Percentiles rank a stretch among this genome's conserved stretches.
Conservation (phyloP, 2,329 filamentous ascomycete genomes). For the Trichoderma endophyticum region DNA sequence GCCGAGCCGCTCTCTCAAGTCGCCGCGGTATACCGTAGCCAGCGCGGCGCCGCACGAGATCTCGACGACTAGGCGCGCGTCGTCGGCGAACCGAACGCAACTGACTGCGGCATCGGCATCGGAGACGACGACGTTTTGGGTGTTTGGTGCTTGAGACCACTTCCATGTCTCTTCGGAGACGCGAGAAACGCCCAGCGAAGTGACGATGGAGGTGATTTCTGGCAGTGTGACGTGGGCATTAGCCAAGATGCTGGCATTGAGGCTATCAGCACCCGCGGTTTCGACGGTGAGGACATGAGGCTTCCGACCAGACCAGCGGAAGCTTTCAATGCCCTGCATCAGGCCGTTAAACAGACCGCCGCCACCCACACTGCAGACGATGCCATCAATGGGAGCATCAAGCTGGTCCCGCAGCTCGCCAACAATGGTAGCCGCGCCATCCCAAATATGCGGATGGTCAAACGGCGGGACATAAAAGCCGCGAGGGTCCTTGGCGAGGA, state of each 20-base stretch:
- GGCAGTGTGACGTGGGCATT: conserved; percentile 60
- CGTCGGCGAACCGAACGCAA: conserved; percentile 73
- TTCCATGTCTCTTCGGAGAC: conserved; percentile 67
- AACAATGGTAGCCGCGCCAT: conserved; percentile 59
- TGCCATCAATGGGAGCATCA: conserved; percentile 55
- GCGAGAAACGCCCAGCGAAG: conserved; percentile 67
- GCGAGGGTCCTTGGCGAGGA: conserved; percentile 50
- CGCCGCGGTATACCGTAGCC: conserved; percentile 62
- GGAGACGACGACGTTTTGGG: conserved; percentile 37
- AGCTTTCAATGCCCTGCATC: conserved; percentile 61
- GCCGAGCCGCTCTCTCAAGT: conserved; percentile 60
- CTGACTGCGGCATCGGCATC: conserved; percentile 73
- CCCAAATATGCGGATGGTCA: conserved; percentile 66
- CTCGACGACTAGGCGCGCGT: conserved; percentile 79
- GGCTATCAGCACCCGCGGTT: conserved; percentile 69
- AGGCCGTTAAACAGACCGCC: conserved; percentile 77
- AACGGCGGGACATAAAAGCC: conserved; percentile 68
- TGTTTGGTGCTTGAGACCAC: conserved; percentile 50
- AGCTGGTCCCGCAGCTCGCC: conserved; percentile 45
- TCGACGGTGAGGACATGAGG: conserved; percentile 68
- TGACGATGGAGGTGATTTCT: conserved; percentile 72
- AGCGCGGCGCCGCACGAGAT: conserved; percentile 79
- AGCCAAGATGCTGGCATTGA: conserved; percentile 59
- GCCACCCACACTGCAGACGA: conserved; percentile 77
- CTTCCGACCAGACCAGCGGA: conserved; percentile 32